Conservation (phyloP, 306 rosid species). For the Corylus avellana region DNA sequence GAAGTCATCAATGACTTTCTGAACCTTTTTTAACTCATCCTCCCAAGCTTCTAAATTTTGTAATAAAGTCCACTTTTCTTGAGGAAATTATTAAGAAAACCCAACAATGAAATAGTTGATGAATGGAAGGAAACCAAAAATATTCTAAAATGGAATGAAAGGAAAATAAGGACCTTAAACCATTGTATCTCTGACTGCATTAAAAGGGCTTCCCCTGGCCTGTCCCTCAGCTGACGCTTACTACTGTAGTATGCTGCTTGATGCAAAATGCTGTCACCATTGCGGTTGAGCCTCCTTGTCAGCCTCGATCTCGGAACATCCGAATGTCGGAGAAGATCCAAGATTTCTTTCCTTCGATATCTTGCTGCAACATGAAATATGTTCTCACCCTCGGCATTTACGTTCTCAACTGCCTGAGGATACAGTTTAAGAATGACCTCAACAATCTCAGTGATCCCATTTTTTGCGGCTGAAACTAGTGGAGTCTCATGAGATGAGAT, state of each 20-base stretch:
- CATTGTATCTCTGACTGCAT: background rate
- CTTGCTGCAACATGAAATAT: background rate
- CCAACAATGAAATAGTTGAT: background rate
- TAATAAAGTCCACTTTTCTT: too few relatives aligned
- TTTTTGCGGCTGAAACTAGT: background rate
- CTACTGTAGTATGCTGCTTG: background rate
- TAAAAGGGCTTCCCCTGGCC: background rate
- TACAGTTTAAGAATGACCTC: background rate
- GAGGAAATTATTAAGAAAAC: background rate
- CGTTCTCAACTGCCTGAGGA: background rate
- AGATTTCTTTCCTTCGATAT: background rate
- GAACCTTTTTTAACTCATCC: background rate
- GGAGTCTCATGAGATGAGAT: background rate
- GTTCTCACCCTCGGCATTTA: background rate
- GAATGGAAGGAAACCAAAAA: background rate
- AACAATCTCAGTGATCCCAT: constrained; percentile 4
- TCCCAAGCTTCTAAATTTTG: background rate
- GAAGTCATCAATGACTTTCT: background rate
- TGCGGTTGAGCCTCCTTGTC: too few relatives aligned
- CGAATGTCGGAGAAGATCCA: background rate
- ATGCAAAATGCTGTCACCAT: constrained; percentile 4
- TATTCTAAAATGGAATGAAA: background rate
- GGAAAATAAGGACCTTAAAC: background rate
- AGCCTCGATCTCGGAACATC: too few relatives aligned
- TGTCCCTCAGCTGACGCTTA: background rate